Evolutionary conservation across 306 rosid genomes (phyloP), one percentile per base, ranked within the genome.

Genomic region (Cucurbita argyrosperma): DNA sequence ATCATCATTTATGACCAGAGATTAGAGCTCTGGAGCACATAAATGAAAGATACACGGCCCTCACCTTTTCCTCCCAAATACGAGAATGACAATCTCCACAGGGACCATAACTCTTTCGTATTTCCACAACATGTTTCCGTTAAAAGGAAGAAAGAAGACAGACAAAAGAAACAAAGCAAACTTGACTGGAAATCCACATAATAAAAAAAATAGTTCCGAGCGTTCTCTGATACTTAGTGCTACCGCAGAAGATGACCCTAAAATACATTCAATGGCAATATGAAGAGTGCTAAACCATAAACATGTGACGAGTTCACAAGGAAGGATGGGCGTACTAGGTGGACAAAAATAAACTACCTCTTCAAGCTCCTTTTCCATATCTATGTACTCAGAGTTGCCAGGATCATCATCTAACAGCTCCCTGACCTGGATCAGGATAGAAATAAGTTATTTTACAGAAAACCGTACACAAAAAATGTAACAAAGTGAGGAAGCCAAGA

Each of bases 311-410:
- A 52, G 68, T 12, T 7, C 47, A 46, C 23, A 23, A 62, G 8
- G 16, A 21, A 15, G 71, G 35, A 49, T 4, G 7, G 42, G 50
- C 14, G n/a, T 2, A 8, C 59, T 71, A 62, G 42, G 68, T 46
- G 38, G 12, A 74, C 7, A 39, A 50, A 26, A 42, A 50, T 16
- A n/a, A 65, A 14, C 35, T 78, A 93, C 98, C 98, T 89, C 98
- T 6, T 58, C 74, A 76, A 94, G 94, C 82, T 94, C 98, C 78
- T 86, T 90, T 86, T 89, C 97, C 98, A 94, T 88, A 74, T 94
- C 98, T 45, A 76, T 91, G 85, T 89, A 90, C 66, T 90, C 97
- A 9, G 92, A 68, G 82, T 90, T 94, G 16, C 81, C 82, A 38
- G 98, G 95, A 45, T 91, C 96, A 64, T 86, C 89, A 45, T 71